A percentile compares a stretch with the other conserved stretches of the same genome.
phyloP scores from a whole-genome alignment of 768 basidiomycete species.

The Gautieria morchelliformis region DNA sequence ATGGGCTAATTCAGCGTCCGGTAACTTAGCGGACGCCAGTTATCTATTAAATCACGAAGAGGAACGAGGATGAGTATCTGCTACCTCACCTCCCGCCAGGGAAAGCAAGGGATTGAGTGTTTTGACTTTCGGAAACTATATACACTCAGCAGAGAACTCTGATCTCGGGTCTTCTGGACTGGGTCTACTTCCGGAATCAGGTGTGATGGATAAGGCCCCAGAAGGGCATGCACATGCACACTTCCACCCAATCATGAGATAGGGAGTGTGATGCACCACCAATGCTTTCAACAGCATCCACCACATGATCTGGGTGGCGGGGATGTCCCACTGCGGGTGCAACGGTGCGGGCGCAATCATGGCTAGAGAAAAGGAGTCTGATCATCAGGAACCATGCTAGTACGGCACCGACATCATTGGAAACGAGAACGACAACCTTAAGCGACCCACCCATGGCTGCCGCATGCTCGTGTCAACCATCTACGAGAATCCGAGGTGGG shows the following conservation, averaged over 20 bases:
- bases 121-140: not conserved
- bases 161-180: slow-evolving; percentile 52
- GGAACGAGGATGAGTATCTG: too few species aligned
- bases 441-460: slow-evolving; percentile 48
- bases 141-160: slow-evolving; percentile 13
- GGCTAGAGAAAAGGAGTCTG: slow-evolving; percentile 65
- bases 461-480: slow-evolving; percentile 18
- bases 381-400: slow-evolving; percentile 71
- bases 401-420: slow-evolving; percentile 61
- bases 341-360: slow-evolving; percentile 51
- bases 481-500: too few species aligned
- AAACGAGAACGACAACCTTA: slow-evolving; percentile 46
- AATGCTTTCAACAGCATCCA: slow-evolving; percentile 69
- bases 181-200: too few species aligned
- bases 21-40: too few species aligned
- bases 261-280: slow-evolving; percentile 38
- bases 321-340: slow-evolving; percentile 44
- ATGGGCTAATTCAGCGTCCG: too few species aligned
- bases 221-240: not conserved
- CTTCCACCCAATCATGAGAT: too few species aligned
- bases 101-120: not conserved
- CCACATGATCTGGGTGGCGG: slow-evolving; percentile 63
- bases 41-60: too few species aligned
- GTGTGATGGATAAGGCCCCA: not conserved
- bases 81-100: too few species aligned